A percentile compares a stretch with the other conserved stretches of the same genome.
These are phyloP conservation scores for Teratosphaeriaceae sp. DNA, from an alignment of 2,329 filamentous ascomycete species.

Conservation along the genomic window DNA sequence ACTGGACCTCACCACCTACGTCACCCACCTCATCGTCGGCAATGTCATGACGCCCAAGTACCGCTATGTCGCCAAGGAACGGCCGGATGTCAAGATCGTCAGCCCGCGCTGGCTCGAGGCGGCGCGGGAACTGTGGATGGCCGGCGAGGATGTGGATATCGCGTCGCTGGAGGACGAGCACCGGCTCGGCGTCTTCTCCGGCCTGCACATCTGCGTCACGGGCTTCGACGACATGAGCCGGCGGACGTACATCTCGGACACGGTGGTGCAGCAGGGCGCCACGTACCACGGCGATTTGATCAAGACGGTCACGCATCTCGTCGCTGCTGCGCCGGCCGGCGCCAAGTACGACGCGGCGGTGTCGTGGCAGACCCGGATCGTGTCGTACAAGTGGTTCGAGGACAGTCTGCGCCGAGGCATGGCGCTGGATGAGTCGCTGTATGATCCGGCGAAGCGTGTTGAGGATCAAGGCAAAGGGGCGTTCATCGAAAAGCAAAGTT, in stretches of 20 bases:
- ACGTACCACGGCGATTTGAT: constrained; percentile 83
- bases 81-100: constrained; percentile 79
- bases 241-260: constrained; percentile 63
- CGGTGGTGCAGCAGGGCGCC: constrained; percentile 65
- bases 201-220: constrained; percentile 60
- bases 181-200: constrained; percentile 57
- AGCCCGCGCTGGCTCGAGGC: constrained; percentile 78
- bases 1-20: constrained; percentile 89
- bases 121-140: constrained; percentile 71
- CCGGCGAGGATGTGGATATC: constrained; percentile 69
- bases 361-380: constrained; percentile 71
- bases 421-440: constrained; percentile 81
- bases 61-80: constrained; percentile 83
- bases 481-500: constrained; percentile 45
- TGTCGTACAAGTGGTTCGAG: constrained; percentile 77
- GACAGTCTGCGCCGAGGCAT: constrained; percentile 81
- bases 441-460: constrained; percentile 64
- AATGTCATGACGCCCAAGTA: constrained; percentile 89
- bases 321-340: constrained; percentile 70
- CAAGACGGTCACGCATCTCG: constrained; percentile 76
- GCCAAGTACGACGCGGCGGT: constrained; percentile 88
- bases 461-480: constrained; percentile 72
- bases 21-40: constrained; percentile 90
- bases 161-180: constrained; percentile 60
- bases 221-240: constrained; percentile 62